A percentile compares a stretch with the other conserved stretches of the same genome.
Conservation (phyloP, 2,329 filamentous ascomycete species). For the Microcyclospora pomicola region DNA sequence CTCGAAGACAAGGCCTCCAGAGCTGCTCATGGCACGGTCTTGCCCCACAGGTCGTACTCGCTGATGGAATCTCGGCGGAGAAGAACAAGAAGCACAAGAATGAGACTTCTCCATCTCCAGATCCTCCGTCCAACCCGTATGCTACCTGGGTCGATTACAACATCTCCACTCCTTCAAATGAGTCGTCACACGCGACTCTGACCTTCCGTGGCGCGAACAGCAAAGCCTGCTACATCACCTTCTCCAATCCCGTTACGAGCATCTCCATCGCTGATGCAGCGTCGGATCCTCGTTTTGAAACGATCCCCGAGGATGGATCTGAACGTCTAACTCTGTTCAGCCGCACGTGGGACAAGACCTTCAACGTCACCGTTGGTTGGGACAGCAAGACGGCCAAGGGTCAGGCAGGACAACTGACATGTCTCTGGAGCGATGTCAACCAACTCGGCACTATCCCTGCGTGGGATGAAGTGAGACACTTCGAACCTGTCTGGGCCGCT, state of each 20-base stretch:
- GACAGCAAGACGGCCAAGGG: conserved; percentile 20
- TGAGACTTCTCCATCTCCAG: neutral
- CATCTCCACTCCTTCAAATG: conserved; percentile 34
- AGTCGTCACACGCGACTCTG: conserved; percentile 39
- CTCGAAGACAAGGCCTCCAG: conserved; percentile 36
- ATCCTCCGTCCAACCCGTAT: conserved; percentile 4
- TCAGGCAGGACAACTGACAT: conserved; percentile 55
- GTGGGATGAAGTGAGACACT: conserved; percentile 64
- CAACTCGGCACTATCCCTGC: conserved; percentile 59
- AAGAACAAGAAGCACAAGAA: conserved; percentile 5
- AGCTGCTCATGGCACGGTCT: conserved; percentile 58
- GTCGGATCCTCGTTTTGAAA: conserved; percentile 8
- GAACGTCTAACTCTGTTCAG: conserved; percentile 67
- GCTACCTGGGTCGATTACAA: conserved; percentile 52
- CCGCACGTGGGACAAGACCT: conserved; percentile 61
- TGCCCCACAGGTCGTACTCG: conserved; percentile 47
- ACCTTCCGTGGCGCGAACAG: conserved; percentile 60
- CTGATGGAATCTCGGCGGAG: conserved; percentile 5
- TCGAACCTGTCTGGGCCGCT: conserved; percentile 65
- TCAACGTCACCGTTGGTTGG: conserved; percentile 64
- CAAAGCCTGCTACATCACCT: conserved; percentile 60
- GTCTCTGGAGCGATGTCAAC: conserved; percentile 83
- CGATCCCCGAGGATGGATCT: conserved; percentile 47
- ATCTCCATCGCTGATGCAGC: conserved; percentile 44
- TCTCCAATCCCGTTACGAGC: conserved; percentile 51